phyloP scores from a whole-genome alignment of 495 filamentous ascomycete species.

The Friedmanniomyces simplex region DNA sequence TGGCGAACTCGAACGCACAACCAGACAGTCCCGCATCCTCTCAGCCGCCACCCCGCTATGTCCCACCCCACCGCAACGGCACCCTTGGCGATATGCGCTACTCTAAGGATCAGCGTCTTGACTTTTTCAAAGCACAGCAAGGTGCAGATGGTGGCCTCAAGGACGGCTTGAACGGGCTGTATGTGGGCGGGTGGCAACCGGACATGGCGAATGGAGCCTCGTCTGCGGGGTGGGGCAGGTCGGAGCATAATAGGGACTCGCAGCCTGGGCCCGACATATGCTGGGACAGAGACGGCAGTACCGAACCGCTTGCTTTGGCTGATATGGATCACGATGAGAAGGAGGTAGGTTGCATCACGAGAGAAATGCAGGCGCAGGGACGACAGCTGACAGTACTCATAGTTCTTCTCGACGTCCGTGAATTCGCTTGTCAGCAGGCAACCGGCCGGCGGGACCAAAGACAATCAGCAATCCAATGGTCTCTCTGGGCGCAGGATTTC shows the following conservation, averaged over 20 bases:
- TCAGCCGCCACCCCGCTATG: constrained; percentile 41
- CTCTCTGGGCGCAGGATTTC: constrained; percentile 61
- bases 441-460: constrained; percentile 43
- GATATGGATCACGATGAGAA: constrained; percentile 76
- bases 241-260: constrained; percentile 49
- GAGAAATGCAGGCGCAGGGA: neutral
- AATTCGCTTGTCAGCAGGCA: constrained; percentile 62
- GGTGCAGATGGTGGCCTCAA: constrained; percentile 42
- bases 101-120: constrained; percentile 71
- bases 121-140: constrained; percentile 56
- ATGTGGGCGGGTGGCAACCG: constrained; percentile 67
- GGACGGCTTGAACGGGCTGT: constrained; percentile 60
- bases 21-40: constrained; percentile 32
- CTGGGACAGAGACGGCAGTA: constrained; percentile 71
- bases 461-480: constrained; percentile 46
- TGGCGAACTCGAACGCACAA: constrained; percentile 17
- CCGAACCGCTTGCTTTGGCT: constrained; percentile 61
- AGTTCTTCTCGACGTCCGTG: constrained; percentile 74
- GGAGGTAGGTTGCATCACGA: constrained; percentile 46
- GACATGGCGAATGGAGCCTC: constrained; percentile 49
- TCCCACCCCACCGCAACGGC: constrained; percentile 54
- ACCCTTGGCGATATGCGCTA: constrained; percentile 53
- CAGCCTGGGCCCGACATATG: constrained; percentile 67
- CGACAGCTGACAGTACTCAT: neutral
- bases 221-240: constrained; percentile 62